These are phyloP conservation scores for Chytriomyces confervae DNA, from an alignment of 192 early-diverging fungal species.

Conservation along the genomic window DNA sequence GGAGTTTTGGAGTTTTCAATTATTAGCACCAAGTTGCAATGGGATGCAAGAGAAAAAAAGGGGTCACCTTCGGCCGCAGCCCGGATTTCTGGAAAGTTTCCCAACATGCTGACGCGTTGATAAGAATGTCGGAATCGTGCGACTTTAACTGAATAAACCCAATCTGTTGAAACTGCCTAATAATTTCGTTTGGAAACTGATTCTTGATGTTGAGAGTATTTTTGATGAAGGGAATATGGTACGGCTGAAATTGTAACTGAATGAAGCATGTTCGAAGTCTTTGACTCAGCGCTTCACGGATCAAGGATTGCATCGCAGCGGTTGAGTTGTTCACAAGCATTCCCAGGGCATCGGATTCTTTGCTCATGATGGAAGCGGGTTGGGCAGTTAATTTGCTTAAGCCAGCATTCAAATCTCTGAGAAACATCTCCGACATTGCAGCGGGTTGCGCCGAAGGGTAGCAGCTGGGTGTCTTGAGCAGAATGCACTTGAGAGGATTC, in stretches of 20 bases:
- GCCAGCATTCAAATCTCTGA: background rate
- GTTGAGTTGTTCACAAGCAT: background rate
- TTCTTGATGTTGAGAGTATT: background rate
- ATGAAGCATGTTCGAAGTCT: background rate
- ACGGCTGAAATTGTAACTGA: background rate
- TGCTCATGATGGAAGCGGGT: background rate
- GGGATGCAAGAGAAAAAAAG: background rate
- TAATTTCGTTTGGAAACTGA: background rate
- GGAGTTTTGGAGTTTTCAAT: no score
- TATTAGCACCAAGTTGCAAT: background rate
- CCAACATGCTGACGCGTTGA: background rate
- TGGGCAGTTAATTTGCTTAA: background rate
- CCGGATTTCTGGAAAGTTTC: background rate
- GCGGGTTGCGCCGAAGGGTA: background rate
- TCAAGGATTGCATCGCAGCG: background rate
- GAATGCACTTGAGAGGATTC: background rate
- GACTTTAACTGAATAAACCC: background rate
- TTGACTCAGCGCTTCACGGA: background rate
- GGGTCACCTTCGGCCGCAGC: background rate
- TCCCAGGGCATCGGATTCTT: background rate
- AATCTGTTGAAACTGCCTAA: background rate
- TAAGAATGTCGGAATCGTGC: background rate
- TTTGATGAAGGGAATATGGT: constrained; percentile 1
- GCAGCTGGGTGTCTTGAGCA: background rate
- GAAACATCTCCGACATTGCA: background rate